Evolutionary conservation across 768 basidiomycete genomes (phyloP).

Genomic region (Suillus placidus): DNA sequence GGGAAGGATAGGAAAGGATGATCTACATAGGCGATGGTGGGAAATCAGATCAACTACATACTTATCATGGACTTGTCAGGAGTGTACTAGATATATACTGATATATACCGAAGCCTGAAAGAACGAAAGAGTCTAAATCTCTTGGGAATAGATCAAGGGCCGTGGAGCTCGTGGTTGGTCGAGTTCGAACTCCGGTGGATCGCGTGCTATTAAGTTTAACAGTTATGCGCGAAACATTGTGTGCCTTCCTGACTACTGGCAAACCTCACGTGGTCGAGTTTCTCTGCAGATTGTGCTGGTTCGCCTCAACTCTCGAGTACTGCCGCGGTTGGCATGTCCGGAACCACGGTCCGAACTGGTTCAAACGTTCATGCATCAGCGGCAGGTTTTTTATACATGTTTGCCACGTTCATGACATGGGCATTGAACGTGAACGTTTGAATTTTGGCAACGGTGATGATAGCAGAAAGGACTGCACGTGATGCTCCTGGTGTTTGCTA

Average conservation of each 20-base stretch:
- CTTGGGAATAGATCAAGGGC: background rate
- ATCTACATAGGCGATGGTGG: background rate
- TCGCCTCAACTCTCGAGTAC: background rate
- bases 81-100: background rate
- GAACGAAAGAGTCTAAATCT: slow-evolving; percentile 3
- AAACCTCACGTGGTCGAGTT: background rate
- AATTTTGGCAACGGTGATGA: background rate
- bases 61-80: background rate
- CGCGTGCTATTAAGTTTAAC: background rate
- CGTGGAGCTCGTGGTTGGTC: background rate
- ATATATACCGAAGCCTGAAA: background rate
- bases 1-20: slow-evolving; percentile 1
- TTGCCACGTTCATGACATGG: background rate
- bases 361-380: background rate
- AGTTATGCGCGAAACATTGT: background rate
- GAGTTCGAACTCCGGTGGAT: background rate
- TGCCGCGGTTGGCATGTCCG: background rate
- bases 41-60: background rate
- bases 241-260: background rate
- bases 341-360: background rate
- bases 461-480: background rate
- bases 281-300: background rate
- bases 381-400: background rate
- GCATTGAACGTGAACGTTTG: background rate
- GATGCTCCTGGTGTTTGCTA: background rate